Base-by-base conservation (phyloP, 192 early-diverging fungal genomes). In the Podila horticola region DNA sequence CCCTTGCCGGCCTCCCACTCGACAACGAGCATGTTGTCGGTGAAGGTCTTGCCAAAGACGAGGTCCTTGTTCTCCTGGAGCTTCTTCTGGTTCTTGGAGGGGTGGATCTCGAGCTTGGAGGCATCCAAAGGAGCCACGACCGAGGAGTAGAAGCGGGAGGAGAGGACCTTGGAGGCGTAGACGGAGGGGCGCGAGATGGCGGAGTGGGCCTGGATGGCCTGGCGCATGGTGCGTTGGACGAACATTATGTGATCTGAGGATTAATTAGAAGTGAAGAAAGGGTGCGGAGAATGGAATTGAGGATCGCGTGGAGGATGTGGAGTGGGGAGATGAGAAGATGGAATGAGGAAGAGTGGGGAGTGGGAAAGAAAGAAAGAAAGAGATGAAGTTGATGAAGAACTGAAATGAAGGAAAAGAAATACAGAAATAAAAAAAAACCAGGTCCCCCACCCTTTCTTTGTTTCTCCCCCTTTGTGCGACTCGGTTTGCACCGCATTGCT, bases 21-120 rank as follows among this genome's bases (percentile, higher is more conserved):
- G 65, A 94, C 86, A 60, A 82, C 85, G 57, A 99, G 86, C 97
- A 99, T 99, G 87, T 99, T 96, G 87, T 99, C 97, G 15, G 96
- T 90, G 65, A 98, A 99, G 31, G 91, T 89, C 69, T 93, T 87
- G 55, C 97, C 97, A 84, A 99, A 99, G 30, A 92, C 86, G 55
- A 99, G 85, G 29, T 93, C 74, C 52, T 90, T 84, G 69, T 89
- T 86, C 26, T 88, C 84, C 62, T 89, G 74, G 22, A 91, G 81
- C n/a, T 89, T 68, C 79, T 93, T 93, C 45, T 84, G 66, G 57
- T 67, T 67, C 62, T 82, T 71, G 59, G 86, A 81, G 12, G 36
- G 28, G 20, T 84, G 51, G 62, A 81, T 61, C 62, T 69, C n/a
- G 62, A 84, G 57, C 74, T 79, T 81, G 30, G 75, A 79, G 48